These are phyloP conservation scores for Diaporthe citriasiana DNA, from an alignment of 2,329 filamentous ascomycete genomes.

Conservation along the genomic window DNA sequence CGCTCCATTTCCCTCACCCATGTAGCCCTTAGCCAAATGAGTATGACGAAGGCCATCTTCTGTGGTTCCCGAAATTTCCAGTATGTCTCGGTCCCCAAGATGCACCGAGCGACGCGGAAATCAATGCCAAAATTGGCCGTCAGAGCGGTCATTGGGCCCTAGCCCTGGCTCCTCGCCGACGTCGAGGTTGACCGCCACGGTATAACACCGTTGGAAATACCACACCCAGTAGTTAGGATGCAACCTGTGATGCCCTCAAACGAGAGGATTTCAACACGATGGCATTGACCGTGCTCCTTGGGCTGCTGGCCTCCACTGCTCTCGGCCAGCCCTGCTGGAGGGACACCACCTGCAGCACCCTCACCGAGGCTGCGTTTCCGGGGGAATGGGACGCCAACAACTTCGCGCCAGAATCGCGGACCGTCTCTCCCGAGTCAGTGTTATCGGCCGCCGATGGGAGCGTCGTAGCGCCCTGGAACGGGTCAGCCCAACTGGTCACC, in stretches of 20 bases:
- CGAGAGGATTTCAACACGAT: conserved; percentile 20
- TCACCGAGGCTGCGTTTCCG: conserved; percentile 64
- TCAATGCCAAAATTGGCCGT: conserved; percentile 7
- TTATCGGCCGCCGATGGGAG: conserved; percentile 54
- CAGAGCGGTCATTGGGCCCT: conserved; percentile 25
- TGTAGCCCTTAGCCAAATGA: background rate
- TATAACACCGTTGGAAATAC: background rate
- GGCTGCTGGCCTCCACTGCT: conserved; percentile 49
- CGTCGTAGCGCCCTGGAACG: conserved; percentile 50
- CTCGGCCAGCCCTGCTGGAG: conserved; percentile 64
- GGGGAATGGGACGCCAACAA: conserved; percentile 72
- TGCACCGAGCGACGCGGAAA: conserved; percentile 37
- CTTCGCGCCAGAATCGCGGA: conserved; percentile 67
- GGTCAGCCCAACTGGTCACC: conserved; percentile 46
- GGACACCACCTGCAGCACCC: conserved; percentile 66
- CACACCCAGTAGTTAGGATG: background rate
- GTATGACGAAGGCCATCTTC: background rate
- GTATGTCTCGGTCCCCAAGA: conserved; percentile 38
- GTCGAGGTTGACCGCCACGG: background rate
- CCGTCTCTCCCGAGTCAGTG: conserved; percentile 60
- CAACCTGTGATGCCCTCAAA: background rate
- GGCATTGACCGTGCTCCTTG: conserved; percentile 22
- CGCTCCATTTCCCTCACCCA: background rate
- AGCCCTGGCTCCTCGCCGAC: background rate
- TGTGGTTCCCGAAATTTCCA: conserved; percentile 28